phyloP scores from a whole-genome alignment of 2,329 filamentous ascomycete species.

The Diaporthe longicolla region DNA sequence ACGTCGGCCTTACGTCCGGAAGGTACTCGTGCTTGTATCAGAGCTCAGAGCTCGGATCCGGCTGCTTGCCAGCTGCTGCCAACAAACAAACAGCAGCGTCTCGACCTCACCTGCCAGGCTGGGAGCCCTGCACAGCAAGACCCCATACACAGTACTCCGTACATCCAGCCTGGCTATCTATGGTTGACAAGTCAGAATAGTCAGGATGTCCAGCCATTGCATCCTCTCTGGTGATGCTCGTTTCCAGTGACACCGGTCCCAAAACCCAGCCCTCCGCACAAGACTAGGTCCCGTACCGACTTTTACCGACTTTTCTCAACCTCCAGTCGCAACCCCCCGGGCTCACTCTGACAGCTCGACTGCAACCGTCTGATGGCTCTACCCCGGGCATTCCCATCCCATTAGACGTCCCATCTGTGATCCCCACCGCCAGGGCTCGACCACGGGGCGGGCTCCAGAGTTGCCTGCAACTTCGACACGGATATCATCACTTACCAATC shows the following conservation, averaged over 20 bases:
- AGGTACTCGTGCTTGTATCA: neutral
- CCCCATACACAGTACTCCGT: too few species aligned
- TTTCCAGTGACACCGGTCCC: neutral
- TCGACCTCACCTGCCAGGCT: conserved; percentile 1
- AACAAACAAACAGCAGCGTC: conserved; percentile 1
- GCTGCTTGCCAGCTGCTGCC: neutral
- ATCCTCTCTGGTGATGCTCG: neutral
- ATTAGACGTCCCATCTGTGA: conserved; percentile 11
- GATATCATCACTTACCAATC: neutral
- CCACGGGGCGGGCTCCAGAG: neutral
- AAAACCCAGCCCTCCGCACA: neutral
- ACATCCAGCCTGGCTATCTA: too few species aligned
- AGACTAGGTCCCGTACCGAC: neutral
- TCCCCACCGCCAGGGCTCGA: conserved; percentile 15
- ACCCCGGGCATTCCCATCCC: neutral
- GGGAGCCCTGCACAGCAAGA: neutral
- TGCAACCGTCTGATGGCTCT: conserved; percentile 25
- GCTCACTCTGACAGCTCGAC: conserved; percentile 14
- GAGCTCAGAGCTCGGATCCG: conserved; percentile 4
- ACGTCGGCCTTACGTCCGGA: too few species aligned
- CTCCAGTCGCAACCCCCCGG: too few species aligned
- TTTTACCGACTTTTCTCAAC: neutral
- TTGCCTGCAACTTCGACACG: neutral
- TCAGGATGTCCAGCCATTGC: neutral
- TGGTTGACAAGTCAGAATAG: too few species aligned